Evolutionary conservation across 306 rosid genomes (phyloP).

Genomic region (Echinosophora koreensis): DNA sequence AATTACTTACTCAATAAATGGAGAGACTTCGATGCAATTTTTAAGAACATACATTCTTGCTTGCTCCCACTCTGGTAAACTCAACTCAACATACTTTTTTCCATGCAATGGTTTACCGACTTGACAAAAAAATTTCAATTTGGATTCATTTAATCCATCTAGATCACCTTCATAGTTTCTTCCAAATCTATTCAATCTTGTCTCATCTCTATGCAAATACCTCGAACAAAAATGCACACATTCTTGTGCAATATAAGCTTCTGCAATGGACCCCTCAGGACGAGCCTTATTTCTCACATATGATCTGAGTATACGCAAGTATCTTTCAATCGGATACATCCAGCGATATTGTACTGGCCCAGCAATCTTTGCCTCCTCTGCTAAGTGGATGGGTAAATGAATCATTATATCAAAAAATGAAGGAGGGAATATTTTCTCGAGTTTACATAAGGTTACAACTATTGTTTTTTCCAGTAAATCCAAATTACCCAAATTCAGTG

Average conservation of each 20-base stretch:
- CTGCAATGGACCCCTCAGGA: not conserved
- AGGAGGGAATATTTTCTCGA: too few relatives aligned
- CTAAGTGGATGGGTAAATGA: constrained; percentile 1
- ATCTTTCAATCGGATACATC: not conserved
- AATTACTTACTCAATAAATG: too few relatives aligned
- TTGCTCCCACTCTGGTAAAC: too few relatives aligned
- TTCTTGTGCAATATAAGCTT: not conserved
- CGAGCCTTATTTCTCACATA: not conserved
- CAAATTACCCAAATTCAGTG: not conserved
- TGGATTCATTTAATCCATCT: not conserved
- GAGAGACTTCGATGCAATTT: too few relatives aligned
- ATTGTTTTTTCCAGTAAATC: too few relatives aligned
- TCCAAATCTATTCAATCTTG: not conserved
- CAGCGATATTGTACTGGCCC: not conserved
- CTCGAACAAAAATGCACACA: not conserved
- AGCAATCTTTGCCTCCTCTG: not conserved
- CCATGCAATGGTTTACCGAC: not conserved
- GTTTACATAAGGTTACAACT: too few relatives aligned
- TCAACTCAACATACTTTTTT: not conserved
- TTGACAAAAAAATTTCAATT: too few relatives aligned
- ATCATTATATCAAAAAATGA: not conserved
- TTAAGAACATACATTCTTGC: too few relatives aligned
- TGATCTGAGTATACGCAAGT: not conserved
- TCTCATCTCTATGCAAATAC: not conserved
- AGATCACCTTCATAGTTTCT: too few relatives aligned